Base-by-base conservation (phyloP, 2,329 filamentous ascomycete genomes). In the Aspergillus sp. region DNA sequence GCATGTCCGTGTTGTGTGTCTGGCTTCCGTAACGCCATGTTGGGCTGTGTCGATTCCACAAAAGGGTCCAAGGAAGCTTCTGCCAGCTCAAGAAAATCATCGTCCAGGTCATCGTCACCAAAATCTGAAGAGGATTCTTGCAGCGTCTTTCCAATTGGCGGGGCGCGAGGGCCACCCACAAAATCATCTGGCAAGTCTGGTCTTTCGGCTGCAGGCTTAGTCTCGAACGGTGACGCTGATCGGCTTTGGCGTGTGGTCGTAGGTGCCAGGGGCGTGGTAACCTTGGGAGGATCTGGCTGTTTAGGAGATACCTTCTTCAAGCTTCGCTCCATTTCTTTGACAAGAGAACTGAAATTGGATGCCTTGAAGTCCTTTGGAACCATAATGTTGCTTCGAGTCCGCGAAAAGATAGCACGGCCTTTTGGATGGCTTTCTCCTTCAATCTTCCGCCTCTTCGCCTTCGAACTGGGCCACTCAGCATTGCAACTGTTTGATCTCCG, bases 401-500 rank as follows among this genome's bases (percentile, higher is more conserved):
- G 74, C 53, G 76, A 74, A 64, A 81, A 81, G 11, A 79, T 72
- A 38, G 77, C 72, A 31, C 83, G 82, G 60, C 82, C 80, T 65
- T 77, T 79, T 62, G 81, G 82, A 15, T 70, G 65, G 23, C 79
- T 72, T 57, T 75, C 74, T 38, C 81, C 81, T 54, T 87, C 85
- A 7, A 87, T 70, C 67, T 84, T 89, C 67, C 88, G 84, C 65
- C 88, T 83, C 74, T 93, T 93, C 1, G 78, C 65, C 58, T 77
- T 79, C n/a, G 81, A 81, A 4, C 75, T 79, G n/a, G 89, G 88
- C 84, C 89, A 91, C 67, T 90, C 85, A 25, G 85, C 81, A 19
- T 88, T 89, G 71, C 88, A 91, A 72, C 89, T 92, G 62, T 88
- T 84, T 2, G 89, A 84, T 66, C 89, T 84, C 68, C 89, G 84